Base-by-base conservation (phyloP, 2,329 filamentous ascomycete species). In the Paecilomyces formosus region DNA sequence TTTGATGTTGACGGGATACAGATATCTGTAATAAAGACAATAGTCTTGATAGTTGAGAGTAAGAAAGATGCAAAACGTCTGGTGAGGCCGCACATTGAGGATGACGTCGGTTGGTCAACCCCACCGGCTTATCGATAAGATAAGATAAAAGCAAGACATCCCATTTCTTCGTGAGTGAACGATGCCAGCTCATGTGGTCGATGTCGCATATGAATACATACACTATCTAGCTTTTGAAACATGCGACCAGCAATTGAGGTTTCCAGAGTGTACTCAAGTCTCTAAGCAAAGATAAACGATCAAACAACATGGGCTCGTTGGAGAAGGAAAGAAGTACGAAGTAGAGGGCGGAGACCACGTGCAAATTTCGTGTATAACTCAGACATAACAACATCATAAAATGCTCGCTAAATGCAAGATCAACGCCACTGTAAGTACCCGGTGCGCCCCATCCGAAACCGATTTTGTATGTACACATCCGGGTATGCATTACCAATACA, bases 71-170 rank as follows among this genome's bases (percentile, higher is more conserved):
- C 15, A 45, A 45, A 45, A 45, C 4, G n/a, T 45, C 15, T 1
- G 39, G 18, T 21, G 15, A 45, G 39, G 39, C 15, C 35, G 13
- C 35, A 5, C 35, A n/a, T 39, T 39, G 5, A 1, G 15, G 39
- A 45, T 45, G 39, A 45, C 39, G 39, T 45, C 39, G 39, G 63
- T 67, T 55, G 22, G 50, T 59, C 60, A 57, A 51, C 58, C 58
- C 55, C 51, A 12, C 26, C 13, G 15, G 18, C 52, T 55, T 61
- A 58, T 57, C 53, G 49, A 58, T 35, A 50, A 56, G 57, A 56
- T 55, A 52, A 52, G 50, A 52, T 26, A 24, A 13, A 13, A 11
- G 7, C 4, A 52, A 8, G 35, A 2, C 15, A 4, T 7, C 6
- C n/a, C 35, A 39, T 15, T 7, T 39, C 13, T 3, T n/a, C n/a